Conservation (phyloP, 2,329 filamentous ascomycete genomes). For the Epicoccum nigrum region DNA sequence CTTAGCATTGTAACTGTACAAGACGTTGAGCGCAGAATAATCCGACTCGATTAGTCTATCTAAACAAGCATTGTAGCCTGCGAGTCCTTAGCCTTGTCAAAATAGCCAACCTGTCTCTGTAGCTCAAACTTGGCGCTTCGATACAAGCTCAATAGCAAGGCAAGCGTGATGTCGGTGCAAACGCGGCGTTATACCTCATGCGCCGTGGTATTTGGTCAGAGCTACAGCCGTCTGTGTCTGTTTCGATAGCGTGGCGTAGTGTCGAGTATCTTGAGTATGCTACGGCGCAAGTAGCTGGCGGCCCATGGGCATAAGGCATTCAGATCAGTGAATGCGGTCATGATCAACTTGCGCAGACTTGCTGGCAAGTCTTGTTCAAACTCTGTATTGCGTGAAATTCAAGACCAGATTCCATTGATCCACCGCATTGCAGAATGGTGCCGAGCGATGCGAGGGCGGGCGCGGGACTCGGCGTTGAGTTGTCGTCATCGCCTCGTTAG, state of each 20-base stretch:
- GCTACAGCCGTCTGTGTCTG: slow-evolving; percentile 2
- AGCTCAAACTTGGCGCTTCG: too few relatives aligned
- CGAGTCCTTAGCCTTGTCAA: too few relatives aligned
- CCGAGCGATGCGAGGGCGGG: slow-evolving; percentile 12
- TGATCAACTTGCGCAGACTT: too few relatives aligned
- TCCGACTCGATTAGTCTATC: too few relatives aligned
- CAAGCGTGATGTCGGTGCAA: slow-evolving; percentile 11
- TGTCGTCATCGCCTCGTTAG: slow-evolving; percentile 13
- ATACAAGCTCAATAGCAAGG: neutral
- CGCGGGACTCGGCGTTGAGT: slow-evolving; percentile 4
- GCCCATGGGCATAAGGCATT: neutral
- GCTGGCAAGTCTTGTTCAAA: too few relatives aligned
- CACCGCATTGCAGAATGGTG: slow-evolving; percentile 1
- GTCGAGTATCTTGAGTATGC: slow-evolving; percentile 4
- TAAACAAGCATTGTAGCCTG: too few relatives aligned
- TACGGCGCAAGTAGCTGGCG: neutral
- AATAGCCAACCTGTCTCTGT: too few relatives aligned
- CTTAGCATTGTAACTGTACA: too few relatives aligned
- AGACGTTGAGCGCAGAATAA: too few relatives aligned
- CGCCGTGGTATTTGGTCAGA: neutral
- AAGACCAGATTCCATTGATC: neutral
- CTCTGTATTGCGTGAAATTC: too few relatives aligned
- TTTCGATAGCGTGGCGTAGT: slow-evolving; percentile 5
- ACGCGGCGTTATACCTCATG: neutral
- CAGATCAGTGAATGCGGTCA: too few relatives aligned